Percentiles rank a stretch among this genome's conserved stretches.
Conservation (phyloP, 176 grass and related monocot genomes). For the Oryza meyeriana region DNA sequence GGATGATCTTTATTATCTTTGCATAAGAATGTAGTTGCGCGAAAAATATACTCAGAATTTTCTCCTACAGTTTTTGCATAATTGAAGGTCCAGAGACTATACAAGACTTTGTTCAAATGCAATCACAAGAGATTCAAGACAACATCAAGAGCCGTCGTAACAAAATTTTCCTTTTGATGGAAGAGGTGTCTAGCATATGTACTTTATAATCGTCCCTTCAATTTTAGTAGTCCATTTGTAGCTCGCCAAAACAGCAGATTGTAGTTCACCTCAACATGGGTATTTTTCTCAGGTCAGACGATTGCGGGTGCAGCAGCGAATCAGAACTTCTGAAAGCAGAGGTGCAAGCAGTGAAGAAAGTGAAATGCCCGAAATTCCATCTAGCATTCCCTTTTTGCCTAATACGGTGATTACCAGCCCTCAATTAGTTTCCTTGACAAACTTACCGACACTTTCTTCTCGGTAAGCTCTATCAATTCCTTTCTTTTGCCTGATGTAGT, state of each 20-base stretch:
- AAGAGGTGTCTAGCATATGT: constrained; percentile 61
- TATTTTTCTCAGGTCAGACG: constrained; percentile 59
- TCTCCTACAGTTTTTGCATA: constrained; percentile 73
- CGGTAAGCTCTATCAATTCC: not conserved
- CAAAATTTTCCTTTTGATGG: constrained; percentile 96
- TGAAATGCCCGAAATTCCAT: constrained; percentile 88
- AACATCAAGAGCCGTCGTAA: constrained; percentile 79
- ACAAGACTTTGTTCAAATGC: constrained; percentile 77
- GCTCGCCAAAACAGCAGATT: not conserved
- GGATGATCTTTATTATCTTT: not conserved
- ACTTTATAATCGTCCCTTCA: not conserved
- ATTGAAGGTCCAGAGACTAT: constrained; percentile 93
- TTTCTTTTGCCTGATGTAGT: constrained; percentile 47
- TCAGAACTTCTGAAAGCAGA: constrained; percentile 63
- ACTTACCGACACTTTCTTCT: not conserved
- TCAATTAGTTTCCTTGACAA: constrained; percentile 13
- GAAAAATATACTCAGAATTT: not conserved
- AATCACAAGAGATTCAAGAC: constrained; percentile 75
- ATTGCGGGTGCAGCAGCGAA: constrained; percentile 76
- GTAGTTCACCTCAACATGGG: not conserved
- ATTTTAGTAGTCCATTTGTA: not conserved
- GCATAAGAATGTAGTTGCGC: not conserved
- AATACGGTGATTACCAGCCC: constrained; percentile 55
- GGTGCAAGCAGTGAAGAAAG: constrained; percentile 64
- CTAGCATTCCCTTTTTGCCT: constrained; percentile 92